Evolutionary conservation across 345 rosid species (phyloP), one percentile per base, ranked within the genome.

Genomic region (Odontarrhena argentea): DNA sequence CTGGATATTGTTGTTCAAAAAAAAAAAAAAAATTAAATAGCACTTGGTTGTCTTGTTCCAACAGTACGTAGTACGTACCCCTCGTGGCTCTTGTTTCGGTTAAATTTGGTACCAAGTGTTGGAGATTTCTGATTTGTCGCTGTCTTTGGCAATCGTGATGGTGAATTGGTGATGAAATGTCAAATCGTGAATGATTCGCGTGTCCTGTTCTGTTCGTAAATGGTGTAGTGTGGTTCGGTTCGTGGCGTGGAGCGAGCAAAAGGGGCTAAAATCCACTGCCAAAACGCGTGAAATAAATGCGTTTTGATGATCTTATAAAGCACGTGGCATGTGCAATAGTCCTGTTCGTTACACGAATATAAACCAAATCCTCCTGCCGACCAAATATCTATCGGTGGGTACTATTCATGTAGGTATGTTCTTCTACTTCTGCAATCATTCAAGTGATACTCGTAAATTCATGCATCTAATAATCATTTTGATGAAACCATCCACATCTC

Each of bases 291-390:
- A 53, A 32, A 15, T 22, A 42, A 3, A 6, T 10, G 40, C 40
- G 32, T 55, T 49, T 25, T 10, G 18, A 44, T 13, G 9, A 30
- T 43, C 28, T 24, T 1, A 15, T 5, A 53, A 70, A 63, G 43
- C 60, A 69, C 59, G 71, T 65, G 71, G 48, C 71, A 65, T 34
- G 60, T 65, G 53, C 54, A 40, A 22, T 25, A 57, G 50, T 34
- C 65, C 13, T 65, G 15, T 60, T 72, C 3, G 12, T 57, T 65
- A 66, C 71, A 73, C 77, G 67, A 73, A 66, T 36, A 26, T 14
- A 36, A 60, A 26, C 26, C 8, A 55, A 67, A 65, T 65, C 36
- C 18, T 65, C 36, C 18, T 65, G 62, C 76, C 76, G 71, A 65
- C 76, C 48, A 37, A 5, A 24, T 48, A 11, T 43, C 18, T 73